Evolutionary conservation across 805 yeast genomes (phyloP).

Genomic region (Lachancea cidri): DNA sequence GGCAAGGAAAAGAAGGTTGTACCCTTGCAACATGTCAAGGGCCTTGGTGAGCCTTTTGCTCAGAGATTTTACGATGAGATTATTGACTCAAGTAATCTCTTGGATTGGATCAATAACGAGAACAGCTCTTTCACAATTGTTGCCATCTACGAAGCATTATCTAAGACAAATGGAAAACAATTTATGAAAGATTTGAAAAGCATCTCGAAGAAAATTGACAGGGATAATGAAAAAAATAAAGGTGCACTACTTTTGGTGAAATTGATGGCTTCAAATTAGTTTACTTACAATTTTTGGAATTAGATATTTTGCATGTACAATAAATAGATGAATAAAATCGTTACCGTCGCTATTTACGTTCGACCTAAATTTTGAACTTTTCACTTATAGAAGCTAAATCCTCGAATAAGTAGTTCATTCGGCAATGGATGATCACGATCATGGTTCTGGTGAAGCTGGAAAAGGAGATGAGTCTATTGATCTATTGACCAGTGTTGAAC

Average conservation of each 20-base stretch:
- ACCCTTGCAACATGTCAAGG: constrained; percentile 41
- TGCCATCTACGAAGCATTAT: constrained; percentile 65
- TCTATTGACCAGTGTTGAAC: no score
- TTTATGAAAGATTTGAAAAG: constrained; percentile 53
- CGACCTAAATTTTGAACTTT: background rate
- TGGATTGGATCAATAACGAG: constrained; percentile 63
- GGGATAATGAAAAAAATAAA: constrained; percentile 47
- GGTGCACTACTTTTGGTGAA: constrained; percentile 54
- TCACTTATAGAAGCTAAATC: background rate
- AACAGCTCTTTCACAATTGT: constrained; percentile 78
- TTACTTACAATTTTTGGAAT: background rate
- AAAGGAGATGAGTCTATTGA: background rate
- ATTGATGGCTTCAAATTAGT: constrained; percentile 19
- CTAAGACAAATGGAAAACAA: constrained; percentile 40
- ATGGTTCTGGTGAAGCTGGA: background rate
- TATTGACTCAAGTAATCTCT: constrained; percentile 45
- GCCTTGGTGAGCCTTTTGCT: constrained; percentile 58
- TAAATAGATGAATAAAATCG: background rate
- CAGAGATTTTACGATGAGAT: constrained; percentile 46
- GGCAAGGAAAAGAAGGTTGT: constrained; percentile 50
- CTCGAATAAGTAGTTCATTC: background rate
- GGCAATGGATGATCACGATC: background rate
- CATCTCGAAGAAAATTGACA: constrained; percentile 41
- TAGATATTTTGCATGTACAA: constrained; percentile 4
- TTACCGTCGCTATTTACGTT: background rate